Conservation (phyloP, 768 basidiomycete genomes). For the Tremella mesenterica region DNA sequence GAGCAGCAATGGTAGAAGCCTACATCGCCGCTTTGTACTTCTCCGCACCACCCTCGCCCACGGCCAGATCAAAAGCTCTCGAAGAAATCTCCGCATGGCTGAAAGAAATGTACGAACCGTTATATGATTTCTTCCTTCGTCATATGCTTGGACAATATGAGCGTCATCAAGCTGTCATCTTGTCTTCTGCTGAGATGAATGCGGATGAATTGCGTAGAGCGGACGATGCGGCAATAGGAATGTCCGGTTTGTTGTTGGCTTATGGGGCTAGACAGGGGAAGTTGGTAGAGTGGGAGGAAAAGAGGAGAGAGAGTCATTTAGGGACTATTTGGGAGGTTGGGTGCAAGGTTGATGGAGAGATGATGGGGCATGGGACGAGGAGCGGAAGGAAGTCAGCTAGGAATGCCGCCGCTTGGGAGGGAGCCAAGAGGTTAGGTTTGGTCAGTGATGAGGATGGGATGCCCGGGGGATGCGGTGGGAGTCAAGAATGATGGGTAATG, state of each 20-base stretch:
- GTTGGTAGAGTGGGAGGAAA: constrained; percentile 24
- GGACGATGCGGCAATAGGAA: constrained; percentile 21
- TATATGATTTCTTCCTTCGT: constrained; percentile 35
- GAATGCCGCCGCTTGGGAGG: constrained; percentile 35
- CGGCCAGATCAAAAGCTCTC: constrained; percentile 14
- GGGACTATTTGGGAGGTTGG: constrained; percentile 29
- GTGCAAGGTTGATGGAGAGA: constrained; percentile 25
- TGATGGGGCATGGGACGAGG: constrained; percentile 29
- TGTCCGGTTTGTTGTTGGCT: constrained; percentile 21
- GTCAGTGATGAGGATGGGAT: too few species aligned
- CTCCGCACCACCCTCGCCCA: constrained; percentile 18
- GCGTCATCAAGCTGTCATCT: constrained; percentile 22
- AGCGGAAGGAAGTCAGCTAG: constrained; percentile 27
- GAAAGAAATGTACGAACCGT: constrained; percentile 38
- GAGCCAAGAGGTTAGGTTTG: constrained; percentile 30
- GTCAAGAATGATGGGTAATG: too few species aligned
- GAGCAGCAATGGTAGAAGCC: constrained; percentile 38
- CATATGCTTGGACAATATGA: constrained; percentile 33
- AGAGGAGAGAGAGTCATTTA: constrained; percentile 24
- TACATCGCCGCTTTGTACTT: constrained; percentile 40
- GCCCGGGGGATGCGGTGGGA: too few species aligned
- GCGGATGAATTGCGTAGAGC: constrained; percentile 18
- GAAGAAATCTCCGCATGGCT: constrained; percentile 31
- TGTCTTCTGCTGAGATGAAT: constrained; percentile 14
- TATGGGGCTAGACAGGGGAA: constrained; percentile 13